Base-by-base conservation (phyloP, 1,139 yeast genomes). In the Pichia sp. region DNA sequence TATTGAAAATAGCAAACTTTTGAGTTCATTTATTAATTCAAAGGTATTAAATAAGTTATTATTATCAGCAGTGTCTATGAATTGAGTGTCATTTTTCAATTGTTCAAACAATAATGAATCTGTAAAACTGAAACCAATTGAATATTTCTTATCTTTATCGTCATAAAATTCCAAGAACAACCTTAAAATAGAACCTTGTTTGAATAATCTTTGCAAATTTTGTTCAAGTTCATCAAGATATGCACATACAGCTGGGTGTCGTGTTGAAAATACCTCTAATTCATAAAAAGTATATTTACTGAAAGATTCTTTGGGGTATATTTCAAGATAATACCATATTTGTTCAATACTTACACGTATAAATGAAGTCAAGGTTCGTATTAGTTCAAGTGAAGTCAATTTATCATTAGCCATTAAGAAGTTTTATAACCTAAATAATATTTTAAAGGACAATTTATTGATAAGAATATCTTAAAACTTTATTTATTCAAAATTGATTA, bases 241-340 rank as follows among this genome's bases (percentile, higher is more conserved):
- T 11, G 59, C 51, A 35, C 63, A 61, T 20, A 77, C 66, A 6
- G 61, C 62, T 0, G 78, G 77, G 41, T 72, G 74, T 45, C 80
- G 56, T 45, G 69, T 68, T 41, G 65, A 63, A 49, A 62, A 58
- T 0, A 73, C 68, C 0, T 68, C 56, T 24, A 71, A 46, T 37
- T 71, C 69, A 51, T 74, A 74, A 6, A 76, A 65, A 30, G 61
- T 64, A 16, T 56, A 50, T 25, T 54, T 53, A 35, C 64, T 69
- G 53, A 67, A 77, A 0, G 74, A 64, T 43, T 66, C 68, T 3
- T 49, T 53, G 1, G 74, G 74, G 52, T 77, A 77, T 1, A 76
- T 55, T 3, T 60, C 56, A 47, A 74, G 69, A 49, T 71, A 61
- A 55, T 69, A 74, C 45, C 76, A 58, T 4, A 75, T 64, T 47